These are phyloP conservation scores for Neurospora sp. DNA, from an alignment of 2,329 filamentous ascomycete genomes.

Conservation along the genomic window DNA sequence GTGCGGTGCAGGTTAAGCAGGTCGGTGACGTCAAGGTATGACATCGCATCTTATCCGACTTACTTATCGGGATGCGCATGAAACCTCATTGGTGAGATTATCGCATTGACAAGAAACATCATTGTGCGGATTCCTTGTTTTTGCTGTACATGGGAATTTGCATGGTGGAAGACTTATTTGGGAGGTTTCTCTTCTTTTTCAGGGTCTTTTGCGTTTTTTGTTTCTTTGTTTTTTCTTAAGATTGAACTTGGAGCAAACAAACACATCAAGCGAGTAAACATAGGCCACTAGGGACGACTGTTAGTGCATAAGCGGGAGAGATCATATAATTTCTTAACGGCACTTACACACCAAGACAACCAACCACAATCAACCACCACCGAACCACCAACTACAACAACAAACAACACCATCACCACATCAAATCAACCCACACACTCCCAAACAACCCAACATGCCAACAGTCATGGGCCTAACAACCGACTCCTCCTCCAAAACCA, in stretches of 20 bases:
- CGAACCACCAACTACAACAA: background rate
- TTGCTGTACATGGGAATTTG: too few relatives aligned
- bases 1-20: background rate
- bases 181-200: background rate
- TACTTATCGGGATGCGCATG: background rate
- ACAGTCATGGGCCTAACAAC: slow-evolving; percentile 25
- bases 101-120: background rate
- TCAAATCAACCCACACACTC: background rate
- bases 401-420: background rate
- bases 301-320: background rate
- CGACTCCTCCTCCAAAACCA: slow-evolving; percentile 15
- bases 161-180: too few relatives aligned
- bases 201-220: background rate
- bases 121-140: background rate
- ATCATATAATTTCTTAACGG: background rate
- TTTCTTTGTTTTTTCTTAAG: background rate
- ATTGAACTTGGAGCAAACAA: background rate
- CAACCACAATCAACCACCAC: too few relatives aligned
- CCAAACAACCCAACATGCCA: slow-evolving; percentile 17
- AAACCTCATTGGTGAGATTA: background rate
- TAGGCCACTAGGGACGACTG: background rate
- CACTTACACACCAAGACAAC: background rate
- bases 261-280: background rate
- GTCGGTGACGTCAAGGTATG: background rate
- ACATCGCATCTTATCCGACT: background rate